Evolutionary conservation across 768 basidiomycete genomes (phyloP), one percentile per base, ranked within the genome.

Genomic region (Hygrocybe punicea): DNA sequence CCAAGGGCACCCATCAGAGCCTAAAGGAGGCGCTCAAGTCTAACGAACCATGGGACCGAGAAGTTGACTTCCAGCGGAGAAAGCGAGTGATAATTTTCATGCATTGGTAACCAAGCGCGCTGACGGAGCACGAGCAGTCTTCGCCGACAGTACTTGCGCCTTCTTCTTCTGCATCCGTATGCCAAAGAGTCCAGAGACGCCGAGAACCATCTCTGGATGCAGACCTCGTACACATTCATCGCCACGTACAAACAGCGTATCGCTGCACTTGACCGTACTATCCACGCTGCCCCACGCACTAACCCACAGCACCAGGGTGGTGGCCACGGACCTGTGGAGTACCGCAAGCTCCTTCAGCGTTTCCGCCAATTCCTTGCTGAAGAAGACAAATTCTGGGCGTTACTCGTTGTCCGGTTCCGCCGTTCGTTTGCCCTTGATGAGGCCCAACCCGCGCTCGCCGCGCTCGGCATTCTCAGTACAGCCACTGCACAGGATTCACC

Each of bases 301-400:
- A 75, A 62, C 61, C 76, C 39, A 62, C 65, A 71, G 51, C 69
- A 64, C 10, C 65, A 64, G 6, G 72, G 67, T 51, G 73, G 53
- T 69, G 74, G 23, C 47, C 77, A 81, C 58, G 85, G 86, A 16
- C 80, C 81, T 7, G 91, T 93, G 45, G 94, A 96, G 67, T 76
- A 92, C 60, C 85, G 93, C 63, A 96, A 91, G 68, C 81, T 93
- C 29, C 71, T 93, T 14, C 88, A 91, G 47, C 84, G 91, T 40
- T 98, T 99, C 75, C 81, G 89, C 35, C 87, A 93, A 64, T 97
- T 94, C 68, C 82, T 99, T 13, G 81, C 85, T 0, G 85, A 89
- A 33, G 96, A 99, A 70, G 91, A 95, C 68, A 87, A 85, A 63
- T 97, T 96, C 71, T 99, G 94, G 89, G 83, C 81, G 25, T 83